A percentile compares a stretch with the other conserved stretches of the same genome.
phyloP scores from a whole-genome alignment of 163 green algal genomes.

The Volvox carteri region DNA sequence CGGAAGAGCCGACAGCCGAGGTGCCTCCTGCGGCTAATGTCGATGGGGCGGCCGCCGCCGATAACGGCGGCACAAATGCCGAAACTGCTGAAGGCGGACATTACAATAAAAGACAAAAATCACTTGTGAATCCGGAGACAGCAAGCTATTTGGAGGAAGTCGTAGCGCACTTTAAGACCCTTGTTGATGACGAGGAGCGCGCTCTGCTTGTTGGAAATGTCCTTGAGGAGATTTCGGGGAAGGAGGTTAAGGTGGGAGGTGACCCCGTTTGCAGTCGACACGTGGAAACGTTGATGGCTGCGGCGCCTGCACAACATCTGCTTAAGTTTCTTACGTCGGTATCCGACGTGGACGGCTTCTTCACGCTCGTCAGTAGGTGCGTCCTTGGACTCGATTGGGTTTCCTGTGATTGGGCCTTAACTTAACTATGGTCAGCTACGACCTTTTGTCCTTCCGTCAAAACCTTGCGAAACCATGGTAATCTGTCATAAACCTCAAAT shows the following conservation, averaged over 20 bases:
- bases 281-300: slow-evolving; percentile 80
- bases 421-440: no score
- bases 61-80: background rate
- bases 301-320: slow-evolving; percentile 63
- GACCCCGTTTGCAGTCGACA: slow-evolving; percentile 78
- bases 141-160: slow-evolving; percentile 73
- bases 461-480: no score
- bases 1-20: background rate
- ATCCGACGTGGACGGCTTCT: slow-evolving; percentile 68
- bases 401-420: no score
- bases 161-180: slow-evolving; percentile 65
- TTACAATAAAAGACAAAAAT: background rate
- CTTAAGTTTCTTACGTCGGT: slow-evolving; percentile 68
- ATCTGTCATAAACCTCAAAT: no score
- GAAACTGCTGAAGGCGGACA: background rate
- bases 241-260: slow-evolving; percentile 67
- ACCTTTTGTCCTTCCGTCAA: no score
- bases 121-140: slow-evolving; percentile 24
- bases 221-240: slow-evolving; percentile 75
- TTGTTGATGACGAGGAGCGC: slow-evolving; percentile 79
- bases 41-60: background rate
- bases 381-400: no score
- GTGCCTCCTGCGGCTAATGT: background rate
- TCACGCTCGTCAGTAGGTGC: slow-evolving; percentile 77
- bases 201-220: slow-evolving; percentile 80